Percentiles rank a stretch among this genome's conserved stretches.
phyloP scores from a whole-genome alignment of 495 filamentous ascomycete genomes.

The Lophiotrema nucula region DNA sequence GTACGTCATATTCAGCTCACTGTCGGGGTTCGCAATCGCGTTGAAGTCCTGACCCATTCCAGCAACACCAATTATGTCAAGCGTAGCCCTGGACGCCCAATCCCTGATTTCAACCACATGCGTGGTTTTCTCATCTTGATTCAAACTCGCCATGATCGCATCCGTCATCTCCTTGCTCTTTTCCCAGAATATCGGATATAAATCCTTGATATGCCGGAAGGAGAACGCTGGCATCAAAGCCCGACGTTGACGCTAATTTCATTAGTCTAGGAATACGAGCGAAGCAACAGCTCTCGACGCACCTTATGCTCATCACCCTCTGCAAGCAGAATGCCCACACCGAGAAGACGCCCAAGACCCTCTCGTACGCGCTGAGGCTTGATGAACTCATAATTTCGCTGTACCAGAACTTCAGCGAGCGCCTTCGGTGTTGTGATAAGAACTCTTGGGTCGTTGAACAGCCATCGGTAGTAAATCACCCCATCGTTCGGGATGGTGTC shows the following conservation, averaged over 20 bases:
- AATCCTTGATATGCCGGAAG: slow-evolving; percentile 80
- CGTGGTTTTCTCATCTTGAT: slow-evolving; percentile 40
- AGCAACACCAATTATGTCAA: slow-evolving; percentile 84
- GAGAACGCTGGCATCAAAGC: slow-evolving; percentile 81
- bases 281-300: neutral
- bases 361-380: slow-evolving; percentile 63
- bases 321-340: slow-evolving; percentile 73
- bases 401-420: slow-evolving; percentile 56
- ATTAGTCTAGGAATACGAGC: neutral
- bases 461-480: slow-evolving; percentile 70
- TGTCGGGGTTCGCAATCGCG: slow-evolving; percentile 62
- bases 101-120: slow-evolving; percentile 60
- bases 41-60: slow-evolving; percentile 80
- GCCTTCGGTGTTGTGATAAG: slow-evolving; percentile 63
- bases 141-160: slow-evolving; percentile 46
- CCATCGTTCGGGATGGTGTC: slow-evolving; percentile 79
- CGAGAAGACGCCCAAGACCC: slow-evolving; percentile 64
- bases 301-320: slow-evolving; percentile 83
- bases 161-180: slow-evolving; percentile 53
- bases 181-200: slow-evolving; percentile 80
- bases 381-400: slow-evolving; percentile 74
- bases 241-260: slow-evolving; percentile 60
- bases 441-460: slow-evolving; percentile 71
- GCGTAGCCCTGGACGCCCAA: slow-evolving; percentile 69
- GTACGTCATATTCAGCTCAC: slow-evolving; percentile 68